Conservation (phyloP, 106 monocot species). For the Dendrobium officinale region DNA sequence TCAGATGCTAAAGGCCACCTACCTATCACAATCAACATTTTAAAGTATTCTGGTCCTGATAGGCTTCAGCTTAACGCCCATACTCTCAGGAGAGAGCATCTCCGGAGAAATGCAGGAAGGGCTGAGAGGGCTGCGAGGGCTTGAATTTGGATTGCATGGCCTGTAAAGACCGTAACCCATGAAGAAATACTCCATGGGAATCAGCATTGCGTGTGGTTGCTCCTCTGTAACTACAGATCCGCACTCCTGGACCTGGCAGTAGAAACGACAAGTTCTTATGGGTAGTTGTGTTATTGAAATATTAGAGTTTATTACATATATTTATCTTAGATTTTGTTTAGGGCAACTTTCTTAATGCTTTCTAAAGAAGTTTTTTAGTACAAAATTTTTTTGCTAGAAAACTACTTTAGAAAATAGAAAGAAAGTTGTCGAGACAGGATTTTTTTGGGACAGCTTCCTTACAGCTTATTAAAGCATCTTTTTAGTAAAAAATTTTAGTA, state of each 20-base stretch:
- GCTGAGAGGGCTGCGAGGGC: slow-evolving; percentile 67
- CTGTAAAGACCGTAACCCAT: slow-evolving; percentile 49
- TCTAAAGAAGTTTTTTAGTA: too few species aligned
- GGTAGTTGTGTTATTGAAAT: too few species aligned
- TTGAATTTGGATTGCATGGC: slow-evolving; percentile 30
- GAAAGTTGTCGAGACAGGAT: too few species aligned
- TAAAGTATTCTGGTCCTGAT: slow-evolving; percentile 48
- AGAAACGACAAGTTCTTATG: too few species aligned
- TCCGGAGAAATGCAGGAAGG: slow-evolving; percentile 64
- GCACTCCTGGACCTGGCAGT: slow-evolving; percentile 42
- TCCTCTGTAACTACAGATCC: slow-evolving; percentile 84
- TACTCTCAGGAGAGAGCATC: slow-evolving; percentile 65
- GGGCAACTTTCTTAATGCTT: too few species aligned
- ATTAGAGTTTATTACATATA: too few species aligned
- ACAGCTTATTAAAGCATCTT: too few species aligned
- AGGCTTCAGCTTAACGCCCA: slow-evolving; percentile 73
- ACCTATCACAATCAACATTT: background rate
- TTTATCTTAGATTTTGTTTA: too few species aligned
- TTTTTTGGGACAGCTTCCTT: too few species aligned
- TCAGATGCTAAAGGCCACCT: background rate
- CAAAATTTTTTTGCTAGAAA: too few species aligned
- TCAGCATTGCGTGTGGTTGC: slow-evolving; percentile 68
- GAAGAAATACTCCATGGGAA: slow-evolving; percentile 66
- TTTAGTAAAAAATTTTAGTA: too few species aligned
- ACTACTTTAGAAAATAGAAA: too few species aligned